phyloP scores from a whole-genome alignment of 192 early-diverging fungal genomes.

The Phycomyces blakesleeanus region DNA sequence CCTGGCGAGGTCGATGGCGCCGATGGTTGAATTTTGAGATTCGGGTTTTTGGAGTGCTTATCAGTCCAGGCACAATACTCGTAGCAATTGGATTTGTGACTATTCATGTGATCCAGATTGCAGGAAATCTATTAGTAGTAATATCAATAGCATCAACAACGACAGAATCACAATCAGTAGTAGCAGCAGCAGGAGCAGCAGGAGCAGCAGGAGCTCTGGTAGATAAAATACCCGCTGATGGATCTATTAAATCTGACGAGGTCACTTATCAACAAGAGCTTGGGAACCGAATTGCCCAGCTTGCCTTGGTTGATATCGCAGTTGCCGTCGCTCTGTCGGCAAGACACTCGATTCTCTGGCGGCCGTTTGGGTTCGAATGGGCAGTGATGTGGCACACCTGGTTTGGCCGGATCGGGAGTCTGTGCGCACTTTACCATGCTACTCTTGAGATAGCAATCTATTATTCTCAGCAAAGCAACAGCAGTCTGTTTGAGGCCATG shows the following conservation, averaged over 20 bases:
- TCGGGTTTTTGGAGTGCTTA: not conserved
- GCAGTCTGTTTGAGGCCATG: conserved; percentile 1
- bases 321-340: conserved; percentile 16
- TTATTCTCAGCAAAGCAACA: conserved; percentile 2
- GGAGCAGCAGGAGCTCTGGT: too few relatives aligned
- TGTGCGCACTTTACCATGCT: conserved; percentile 15
- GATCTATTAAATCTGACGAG: not conserved
- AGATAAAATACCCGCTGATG: not conserved
- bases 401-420: conserved; percentile 7
- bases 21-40: not conserved
- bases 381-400: conserved; percentile 19
- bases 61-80: not conserved
- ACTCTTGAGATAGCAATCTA: not conserved
- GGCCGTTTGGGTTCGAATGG: not conserved
- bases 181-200: too few relatives aligned
- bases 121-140: too few relatives aligned
- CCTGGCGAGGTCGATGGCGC: not conserved
- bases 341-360: conserved; percentile 6
- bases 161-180: too few relatives aligned
- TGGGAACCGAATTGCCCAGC: conserved; percentile 12
- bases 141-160: too few relatives aligned
- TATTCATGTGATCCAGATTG: not conserved
- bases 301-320: conserved; percentile 13
- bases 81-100: not conserved
- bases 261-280: not conserved